Evolutionary conservation across 1,284 basidiomycete species (phyloP).

Genomic region (Trametes polyzona): DNA sequence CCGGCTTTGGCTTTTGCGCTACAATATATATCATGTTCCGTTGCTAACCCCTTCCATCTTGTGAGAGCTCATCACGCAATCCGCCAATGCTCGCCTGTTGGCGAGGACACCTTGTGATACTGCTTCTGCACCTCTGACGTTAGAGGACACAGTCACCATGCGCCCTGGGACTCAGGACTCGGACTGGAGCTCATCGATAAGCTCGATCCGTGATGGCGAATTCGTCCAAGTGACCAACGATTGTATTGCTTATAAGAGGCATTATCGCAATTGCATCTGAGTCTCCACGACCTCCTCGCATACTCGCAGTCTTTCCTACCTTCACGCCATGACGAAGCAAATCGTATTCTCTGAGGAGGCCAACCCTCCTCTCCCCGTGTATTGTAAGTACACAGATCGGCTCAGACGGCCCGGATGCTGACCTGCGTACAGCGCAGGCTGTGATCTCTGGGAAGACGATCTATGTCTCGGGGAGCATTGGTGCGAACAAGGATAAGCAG

Average conservation of each 20-base stretch:
- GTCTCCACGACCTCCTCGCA: background rate
- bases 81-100: too few species aligned
- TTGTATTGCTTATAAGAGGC: background rate
- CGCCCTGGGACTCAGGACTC: background rate
- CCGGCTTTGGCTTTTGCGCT: too few species aligned
- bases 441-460: slow-evolving; percentile 55
- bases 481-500: slow-evolving; percentile 50
- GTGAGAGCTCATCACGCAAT: too few species aligned
- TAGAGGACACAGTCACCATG: background rate
- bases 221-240: background rate
- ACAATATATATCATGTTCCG: too few species aligned
- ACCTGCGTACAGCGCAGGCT: slow-evolving; percentile 43
- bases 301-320: background rate
- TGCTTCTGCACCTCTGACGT: too few species aligned
- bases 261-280: background rate
- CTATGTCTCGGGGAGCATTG: slow-evolving; percentile 66
- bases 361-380: slow-evolving; percentile 51
- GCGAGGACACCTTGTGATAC: too few species aligned
- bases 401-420: background rate
- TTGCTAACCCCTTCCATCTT: too few species aligned
- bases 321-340: slow-evolving; percentile 34
- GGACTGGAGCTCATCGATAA: slow-evolving; percentile 8
- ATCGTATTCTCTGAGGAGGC: slow-evolving; percentile 48
- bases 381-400: slow-evolving; percentile 42
- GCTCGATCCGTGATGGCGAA: background rate